Evolutionary conservation across 441 rosid genomes (phyloP), one percentile per base, ranked within the genome.

Genomic region (Pelargonium exstipulatum): DNA sequence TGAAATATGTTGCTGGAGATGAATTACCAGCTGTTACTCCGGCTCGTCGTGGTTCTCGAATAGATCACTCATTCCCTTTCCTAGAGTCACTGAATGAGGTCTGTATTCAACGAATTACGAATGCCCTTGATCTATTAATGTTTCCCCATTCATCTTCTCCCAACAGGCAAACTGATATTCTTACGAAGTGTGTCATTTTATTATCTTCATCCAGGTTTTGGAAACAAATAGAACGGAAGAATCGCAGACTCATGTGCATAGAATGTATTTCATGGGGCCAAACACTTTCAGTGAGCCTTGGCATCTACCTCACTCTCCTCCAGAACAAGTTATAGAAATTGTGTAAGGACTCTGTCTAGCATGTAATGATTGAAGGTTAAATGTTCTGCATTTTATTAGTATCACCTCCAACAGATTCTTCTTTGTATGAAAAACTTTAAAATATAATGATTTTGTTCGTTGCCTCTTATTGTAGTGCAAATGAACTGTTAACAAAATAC

Each of bases 81-180:
- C 77, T 92, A 43, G 98, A 92, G 86, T 92, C 98, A 9, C 69
- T 92, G 69, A 92, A 92, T 73, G 98, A 92, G 98, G 98, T 88
- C 5, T 35, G 61, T 26, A 2, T 62, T 17, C 68, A 16, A 20
- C 8, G 46, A 60, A n/a, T 62, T n/a, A 57, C 8, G 24, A 60
- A n/a, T 32, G 14, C 67, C 35, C 60, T 64, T 67, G 13, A 26
- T 16, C 6, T 43, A 22, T 14, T 53, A 48, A 8, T 68, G 63
- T 49, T 62, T 51, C 26, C n/a, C 26, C 12, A 9, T 10, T 22
- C n/a, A 9, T 51, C 12, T 9, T 61, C 10, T 61, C 64, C 12
- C 14, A 22, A 10, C 64, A 2, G 64, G 35, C 37, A 61, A 26
- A 24, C 16, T 61, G 40, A 26, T 51, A n/a, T 64, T 45, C 35